Percentiles rank a stretch among this genome's conserved stretches.
Conservation (phyloP, 306 rosid species). For the Neltuma alba region DNA sequence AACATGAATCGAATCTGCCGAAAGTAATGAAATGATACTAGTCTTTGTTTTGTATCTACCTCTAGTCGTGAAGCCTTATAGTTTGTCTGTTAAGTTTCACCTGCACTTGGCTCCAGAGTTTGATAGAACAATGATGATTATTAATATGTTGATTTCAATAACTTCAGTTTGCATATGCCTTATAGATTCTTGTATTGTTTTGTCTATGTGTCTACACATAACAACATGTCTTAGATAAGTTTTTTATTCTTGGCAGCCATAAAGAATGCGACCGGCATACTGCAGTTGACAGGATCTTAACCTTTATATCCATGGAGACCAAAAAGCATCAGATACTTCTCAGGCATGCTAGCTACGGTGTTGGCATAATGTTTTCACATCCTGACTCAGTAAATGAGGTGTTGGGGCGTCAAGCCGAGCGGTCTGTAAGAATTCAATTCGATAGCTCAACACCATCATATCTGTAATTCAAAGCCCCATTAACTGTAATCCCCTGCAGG, state of each 20-base stretch:
- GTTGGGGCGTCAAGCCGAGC: conserved; percentile 32
- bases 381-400: conserved; percentile 33
- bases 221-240: conserved; percentile 21
- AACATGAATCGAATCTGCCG: conserved; percentile 7
- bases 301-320: conserved; percentile 18
- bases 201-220: not conserved
- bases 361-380: conserved; percentile 16
- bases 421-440: conserved; percentile 47
- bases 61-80: not conserved
- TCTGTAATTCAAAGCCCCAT: conserved; percentile 40
- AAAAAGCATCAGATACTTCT: conserved; percentile 26
- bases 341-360: conserved; percentile 23
- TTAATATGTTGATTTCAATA: not conserved
- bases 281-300: conserved; percentile 21
- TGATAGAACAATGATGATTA: conserved; percentile 10
- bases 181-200: conserved; percentile 10
- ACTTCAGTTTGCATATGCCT: conserved; percentile 1
- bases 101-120: conserved; percentile 14
- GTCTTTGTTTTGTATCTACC: not conserved
- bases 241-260: conserved; percentile 41
- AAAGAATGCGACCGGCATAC: conserved; percentile 26
- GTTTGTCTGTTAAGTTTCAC: not conserved
- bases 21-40: not conserved
- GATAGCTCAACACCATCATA: conserved; percentile 51
- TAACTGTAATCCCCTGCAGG: conserved; percentile 40